Evolutionary conservation across 1,284 basidiomycete species (phyloP).

Genomic region (Malassezia sympodialis): DNA sequence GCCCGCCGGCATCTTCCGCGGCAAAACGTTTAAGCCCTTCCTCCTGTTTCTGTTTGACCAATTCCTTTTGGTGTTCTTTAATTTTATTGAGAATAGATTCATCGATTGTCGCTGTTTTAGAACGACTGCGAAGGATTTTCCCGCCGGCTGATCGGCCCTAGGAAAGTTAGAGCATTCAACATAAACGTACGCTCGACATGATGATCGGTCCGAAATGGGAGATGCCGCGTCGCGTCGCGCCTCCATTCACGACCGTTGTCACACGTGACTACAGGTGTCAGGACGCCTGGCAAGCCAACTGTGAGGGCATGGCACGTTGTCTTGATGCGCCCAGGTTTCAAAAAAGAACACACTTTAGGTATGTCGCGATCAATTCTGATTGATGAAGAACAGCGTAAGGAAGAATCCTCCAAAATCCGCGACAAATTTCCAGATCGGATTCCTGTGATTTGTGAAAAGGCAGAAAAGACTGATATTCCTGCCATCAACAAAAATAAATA

Average conservation of each 20-base stretch:
- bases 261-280: not conserved
- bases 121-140: slow-evolving; percentile 42
- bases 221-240: not conserved
- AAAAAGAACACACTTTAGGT: slow-evolving; percentile 99
- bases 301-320: not conserved
- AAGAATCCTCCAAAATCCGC: slow-evolving; percentile 83
- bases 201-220: not conserved
- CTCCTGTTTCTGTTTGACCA: slow-evolving; percentile 68
- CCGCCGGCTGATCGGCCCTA: slow-evolving; percentile 11
- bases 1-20: slow-evolving; percentile 51
- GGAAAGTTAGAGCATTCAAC: not conserved
- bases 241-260: not conserved
- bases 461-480: slow-evolving; percentile 94
- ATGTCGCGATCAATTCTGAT: slow-evolving; percentile 40
- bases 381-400: slow-evolving; percentile 84
- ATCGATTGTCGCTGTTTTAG: slow-evolving; percentile 68
- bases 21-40: slow-evolving; percentile 77
- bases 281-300: not conserved
- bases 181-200: slow-evolving; percentile 4
- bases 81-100: slow-evolving; percentile 64
- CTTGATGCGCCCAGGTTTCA: slow-evolving; percentile 91
- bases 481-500: slow-evolving; percentile 99
- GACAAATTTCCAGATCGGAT: slow-evolving; percentile 98
- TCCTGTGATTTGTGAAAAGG: slow-evolving; percentile 99
- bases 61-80: slow-evolving; percentile 74